Evolutionary conservation across 495 filamentous ascomycete species (phyloP).

Genomic region (Xylaria longipes): DNA sequence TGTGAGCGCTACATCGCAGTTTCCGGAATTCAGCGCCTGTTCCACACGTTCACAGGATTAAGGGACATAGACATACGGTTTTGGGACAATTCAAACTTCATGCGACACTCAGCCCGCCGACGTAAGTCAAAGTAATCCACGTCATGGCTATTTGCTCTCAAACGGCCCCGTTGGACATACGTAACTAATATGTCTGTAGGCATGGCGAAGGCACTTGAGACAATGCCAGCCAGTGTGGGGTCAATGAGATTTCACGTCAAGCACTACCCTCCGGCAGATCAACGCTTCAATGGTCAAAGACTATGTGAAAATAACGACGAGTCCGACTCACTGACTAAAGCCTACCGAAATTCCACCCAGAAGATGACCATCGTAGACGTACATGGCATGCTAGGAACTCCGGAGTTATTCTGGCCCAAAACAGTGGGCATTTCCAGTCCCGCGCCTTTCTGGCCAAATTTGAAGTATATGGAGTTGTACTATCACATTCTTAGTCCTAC

Average conservation of each 20-base stretch:
- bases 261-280: slow-evolving; percentile 4
- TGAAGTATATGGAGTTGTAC: slow-evolving; percentile 18
- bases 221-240: background rate
- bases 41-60: background rate
- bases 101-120: background rate
- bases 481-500: slow-evolving; percentile 6
- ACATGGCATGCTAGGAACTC: slow-evolving; percentile 13
- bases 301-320: background rate
- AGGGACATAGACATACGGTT: slow-evolving; percentile 10
- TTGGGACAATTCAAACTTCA: background rate
- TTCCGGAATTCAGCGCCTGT: background rate
- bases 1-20: slow-evolving; percentile 8
- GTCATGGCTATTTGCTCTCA: background rate
- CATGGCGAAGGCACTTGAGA: slow-evolving; percentile 12
- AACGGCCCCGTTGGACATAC: background rate
- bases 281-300: background rate
- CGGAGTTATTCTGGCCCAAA: slow-evolving; percentile 18
- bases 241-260: slow-evolving; percentile 16
- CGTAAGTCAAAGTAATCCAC: background rate
- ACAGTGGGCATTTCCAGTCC: background rate
- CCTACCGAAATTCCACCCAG: slow-evolving; percentile 15
- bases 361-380: slow-evolving; percentile 8
- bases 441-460: slow-evolving; percentile 12
- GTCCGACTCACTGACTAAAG: slow-evolving; percentile 4
- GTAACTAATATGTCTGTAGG: background rate